Evolutionary conservation across 148 eudicot genomes (phyloP), one percentile per base, ranked within the genome.

Genomic region (Salicornia ramosissima): DNA sequence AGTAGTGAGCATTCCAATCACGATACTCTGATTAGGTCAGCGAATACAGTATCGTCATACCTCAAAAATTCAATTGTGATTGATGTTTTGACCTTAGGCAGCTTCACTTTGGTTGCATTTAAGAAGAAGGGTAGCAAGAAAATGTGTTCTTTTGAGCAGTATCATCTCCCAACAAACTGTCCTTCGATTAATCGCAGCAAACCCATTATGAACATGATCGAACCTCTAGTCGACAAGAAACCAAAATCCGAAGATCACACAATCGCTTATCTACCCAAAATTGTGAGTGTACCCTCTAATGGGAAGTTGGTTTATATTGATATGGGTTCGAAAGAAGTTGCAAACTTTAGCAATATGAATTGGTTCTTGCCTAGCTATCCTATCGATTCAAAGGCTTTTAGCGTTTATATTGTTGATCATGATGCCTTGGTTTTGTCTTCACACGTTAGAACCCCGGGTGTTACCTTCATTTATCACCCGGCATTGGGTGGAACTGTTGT

Each of bases 381-480:
- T 11, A 70, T 84, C 30, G 78, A 80, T 25, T 80, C 80, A 26
- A 75, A 72, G 70, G 80, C 84, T 42, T 82, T 92, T 47, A 78
- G 78, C 2, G 83, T 82, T 39, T 87, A 80, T 47, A 71, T 92
- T 26, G 79, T 92, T 10, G 96, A 89, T 80, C 90, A 89, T 18
- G 84, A 87, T 36, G 79, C 85, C 19, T 73, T 85, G 40, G 89
- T 80, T 24, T 64, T 92, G 67, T 73, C 92, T 22, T 86, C 92
- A 33, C 86, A 87, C 77, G 90, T 87, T 26, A 86, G 85, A 42
- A 82, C 78, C 25, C 92, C 97, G 0, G 97, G 97, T 40, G 76
- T 86, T 55, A 86, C 84, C 77, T 92, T 89, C 75, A 82, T 92
- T 45, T 92, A 92, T 73, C 80, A 87, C 76, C 97, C 96, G 2